Evolutionary conservation across 208 protist genomes (phyloP).

Genomic region (Trypanosoma boissoni): DNA sequence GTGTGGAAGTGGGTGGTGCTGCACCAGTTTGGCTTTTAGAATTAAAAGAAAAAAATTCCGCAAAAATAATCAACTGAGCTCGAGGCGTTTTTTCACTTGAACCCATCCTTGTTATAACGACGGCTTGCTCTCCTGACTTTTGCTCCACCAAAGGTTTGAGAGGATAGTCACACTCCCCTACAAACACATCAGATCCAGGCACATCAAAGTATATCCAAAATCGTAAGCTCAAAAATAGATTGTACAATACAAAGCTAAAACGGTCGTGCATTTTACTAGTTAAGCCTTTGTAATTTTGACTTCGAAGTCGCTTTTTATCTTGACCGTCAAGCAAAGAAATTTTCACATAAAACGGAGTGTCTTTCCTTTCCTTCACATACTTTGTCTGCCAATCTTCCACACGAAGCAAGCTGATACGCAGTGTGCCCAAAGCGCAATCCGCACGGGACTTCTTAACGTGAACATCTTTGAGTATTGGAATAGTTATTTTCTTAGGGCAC

Average conservation of each 20-base stretch:
- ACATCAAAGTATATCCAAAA: conserved; percentile 79
- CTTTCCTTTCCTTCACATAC: conserved; percentile 50
- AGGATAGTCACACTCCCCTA: conserved; percentile 50
- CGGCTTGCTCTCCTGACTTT: conserved; percentile 33
- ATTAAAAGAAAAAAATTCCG: conserved; percentile 41
- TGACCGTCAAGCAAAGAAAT: conserved; percentile 25
- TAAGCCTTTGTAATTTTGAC: conserved; percentile 49
- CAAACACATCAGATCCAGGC: conserved; percentile 43
- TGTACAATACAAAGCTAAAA: conserved; percentile 64
- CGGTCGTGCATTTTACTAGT: conserved; percentile 38
- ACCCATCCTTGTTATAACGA: conserved; percentile 34
- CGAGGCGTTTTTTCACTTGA: conserved; percentile 32
- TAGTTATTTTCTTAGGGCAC: conserved; percentile 51
- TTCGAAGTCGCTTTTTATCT: conserved; percentile 43
- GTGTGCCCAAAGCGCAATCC: conserved; percentile 49
- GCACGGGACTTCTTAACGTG: conserved; percentile 32
- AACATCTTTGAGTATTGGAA: conserved; percentile 60
- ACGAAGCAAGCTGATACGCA: conserved; percentile 46
- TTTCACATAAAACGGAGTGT: conserved; percentile 71
- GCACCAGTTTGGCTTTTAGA: conserved; percentile 14
- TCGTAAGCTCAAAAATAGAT: conserved; percentile 45
- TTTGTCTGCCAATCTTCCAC: conserved; percentile 42
- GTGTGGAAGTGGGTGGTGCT: conserved; percentile 23
- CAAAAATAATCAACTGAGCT: conserved; percentile 38
- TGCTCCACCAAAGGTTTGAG: conserved; percentile 39